Evolutionary conservation across 2,329 filamentous ascomycete species (phyloP).

Genomic region (Xylariaceae sp.): DNA sequence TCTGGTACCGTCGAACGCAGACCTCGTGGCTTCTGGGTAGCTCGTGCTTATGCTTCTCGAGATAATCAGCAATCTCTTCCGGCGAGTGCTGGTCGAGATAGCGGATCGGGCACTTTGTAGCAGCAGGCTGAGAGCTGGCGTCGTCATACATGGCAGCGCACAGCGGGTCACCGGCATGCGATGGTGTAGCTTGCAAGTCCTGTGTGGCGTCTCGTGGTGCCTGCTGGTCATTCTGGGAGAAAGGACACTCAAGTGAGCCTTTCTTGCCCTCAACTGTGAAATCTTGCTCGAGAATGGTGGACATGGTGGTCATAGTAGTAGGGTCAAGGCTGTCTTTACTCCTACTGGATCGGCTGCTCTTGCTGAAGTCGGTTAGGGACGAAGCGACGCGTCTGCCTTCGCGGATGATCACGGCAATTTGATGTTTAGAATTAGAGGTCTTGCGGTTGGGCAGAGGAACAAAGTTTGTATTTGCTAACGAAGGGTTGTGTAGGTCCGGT

Average conservation of each 20-base stretch:
- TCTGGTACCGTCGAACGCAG: conserved; percentile 85
- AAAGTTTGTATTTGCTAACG: conserved; percentile 44
- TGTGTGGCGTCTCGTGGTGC: conserved; percentile 31
- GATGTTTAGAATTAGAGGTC: conserved; percentile 46
- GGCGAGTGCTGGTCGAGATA: conserved; percentile 89
- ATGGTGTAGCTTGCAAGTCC: conserved; percentile 32
- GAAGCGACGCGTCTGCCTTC: conserved; percentile 59
- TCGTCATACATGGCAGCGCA: conserved; percentile 62
- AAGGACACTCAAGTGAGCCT: conserved; percentile 77
- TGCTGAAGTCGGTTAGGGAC: conserved; percentile 46
- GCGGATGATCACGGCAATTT: conserved; percentile 60
- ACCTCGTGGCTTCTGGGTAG: conserved; percentile 90
- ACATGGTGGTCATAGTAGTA: conserved; percentile 53
- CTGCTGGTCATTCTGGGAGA: conserved; percentile 46
- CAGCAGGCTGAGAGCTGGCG: conserved; percentile 48
- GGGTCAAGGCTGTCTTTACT: conserved; percentile 46
- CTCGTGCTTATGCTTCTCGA: conserved; percentile 93
- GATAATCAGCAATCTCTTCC: conserved; percentile 88
- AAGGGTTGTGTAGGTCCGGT: conserved; percentile 44
- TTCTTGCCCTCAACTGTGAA: conserved; percentile 82
- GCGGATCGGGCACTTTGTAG: conserved; percentile 80
- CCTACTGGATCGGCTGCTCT: conserved; percentile 47
- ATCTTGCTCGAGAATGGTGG: conserved; percentile 74
- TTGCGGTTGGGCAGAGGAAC: conserved; percentile 53
- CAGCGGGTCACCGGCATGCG: conserved; percentile 56